phyloP scores from a whole-genome alignment of 208 protist genomes.

The Crithidia brevicula region DNA sequence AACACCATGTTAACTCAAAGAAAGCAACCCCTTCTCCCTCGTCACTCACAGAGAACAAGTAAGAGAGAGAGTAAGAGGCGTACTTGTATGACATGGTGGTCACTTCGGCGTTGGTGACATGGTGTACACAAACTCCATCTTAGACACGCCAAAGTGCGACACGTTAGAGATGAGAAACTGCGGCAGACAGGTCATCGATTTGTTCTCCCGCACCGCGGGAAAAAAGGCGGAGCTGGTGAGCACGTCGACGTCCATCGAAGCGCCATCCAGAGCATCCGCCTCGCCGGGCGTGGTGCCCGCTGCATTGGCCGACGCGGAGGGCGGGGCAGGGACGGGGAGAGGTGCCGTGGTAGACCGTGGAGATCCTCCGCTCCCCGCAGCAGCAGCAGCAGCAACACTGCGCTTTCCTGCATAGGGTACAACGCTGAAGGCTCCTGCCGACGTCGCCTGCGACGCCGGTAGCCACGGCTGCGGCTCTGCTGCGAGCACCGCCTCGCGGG shows the following conservation, averaged over 20 bases:
- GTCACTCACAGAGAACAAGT: too few relatives aligned
- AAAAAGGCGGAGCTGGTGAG: conserved; percentile 36
- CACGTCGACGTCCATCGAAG: neutral
- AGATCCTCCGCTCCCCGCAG: neutral
- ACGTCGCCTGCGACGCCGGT: conserved; percentile 3
- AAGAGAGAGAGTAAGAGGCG: too few relatives aligned
- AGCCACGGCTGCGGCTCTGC: conserved; percentile 18
- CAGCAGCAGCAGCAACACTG: too few relatives aligned
- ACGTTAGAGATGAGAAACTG: conserved; percentile 43
- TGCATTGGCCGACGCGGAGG: neutral
- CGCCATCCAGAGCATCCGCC: neutral
- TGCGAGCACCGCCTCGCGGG: conserved; percentile 39
- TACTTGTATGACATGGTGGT: neutral
- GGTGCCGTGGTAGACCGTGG: conserved; percentile 3
- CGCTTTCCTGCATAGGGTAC: conserved; percentile 22
- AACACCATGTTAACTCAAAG: too few relatives aligned
- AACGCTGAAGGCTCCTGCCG: conserved; percentile 26
- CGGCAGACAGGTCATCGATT: conserved; percentile 33
- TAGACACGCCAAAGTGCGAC: conserved; percentile 55
- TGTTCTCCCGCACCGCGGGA: conserved; percentile 27
- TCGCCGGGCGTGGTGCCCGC: neutral
- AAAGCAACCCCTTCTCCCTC: too few relatives aligned
- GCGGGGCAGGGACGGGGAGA: neutral
- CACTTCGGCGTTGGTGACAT: conserved; percentile 23
- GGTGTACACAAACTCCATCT: conserved; percentile 47